Evolutionary conservation across 495 filamentous ascomycete species (phyloP), one percentile per base, ranked within the genome.

Genomic region (Trichoderma erinaceum): DNA sequence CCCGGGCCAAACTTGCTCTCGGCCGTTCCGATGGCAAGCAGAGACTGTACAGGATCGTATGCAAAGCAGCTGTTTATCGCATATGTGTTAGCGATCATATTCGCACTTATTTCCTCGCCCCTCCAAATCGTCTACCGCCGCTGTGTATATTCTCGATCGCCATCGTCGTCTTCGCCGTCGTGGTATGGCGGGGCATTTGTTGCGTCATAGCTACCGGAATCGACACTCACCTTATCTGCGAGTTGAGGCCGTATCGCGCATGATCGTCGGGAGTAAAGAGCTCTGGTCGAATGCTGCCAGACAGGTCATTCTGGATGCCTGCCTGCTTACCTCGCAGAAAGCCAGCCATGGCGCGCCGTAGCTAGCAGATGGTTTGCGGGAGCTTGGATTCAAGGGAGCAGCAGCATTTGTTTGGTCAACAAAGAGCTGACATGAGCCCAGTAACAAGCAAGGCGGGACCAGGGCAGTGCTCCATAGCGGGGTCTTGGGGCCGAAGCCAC

Each of bases 241-340:
- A 96, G 74, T 92, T 93, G 71, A 98, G 85, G 66, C 95, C 95
- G 74, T 89, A 96, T 73, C 91, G 88, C 50, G 84, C 83, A 69
- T 93, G 87, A 74, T 97, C 91, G 75, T 97, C 95, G 25, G 93
- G 85, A 65, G 85, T 78, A 75, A 97, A 97, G 21, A 90, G 74
- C 58, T 89, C 89, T 32, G 91, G 84, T 46, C 84, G 79, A 66
- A 97, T 84, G 64, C 88, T 88, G 15, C 90, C 87, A 32, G 94
- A 97, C 44, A 99, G 84, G 79, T 98, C 95, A 76, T 86, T 90
- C 74, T 92, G 89, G 66, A 99, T 88, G 67, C 95, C 95, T 66
- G 92, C 87, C 82, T 99, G 95, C 83, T 95, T 97, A 46, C 91
- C 89, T 70, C 95, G 84, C 70, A 99, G 78, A 76, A 97, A 94